Percentiles rank a stretch among this genome's conserved stretches.
Evolutionary conservation across 164 flowering plant species (phyloP).

Genomic region (Nymphaea thermarum): DNA sequence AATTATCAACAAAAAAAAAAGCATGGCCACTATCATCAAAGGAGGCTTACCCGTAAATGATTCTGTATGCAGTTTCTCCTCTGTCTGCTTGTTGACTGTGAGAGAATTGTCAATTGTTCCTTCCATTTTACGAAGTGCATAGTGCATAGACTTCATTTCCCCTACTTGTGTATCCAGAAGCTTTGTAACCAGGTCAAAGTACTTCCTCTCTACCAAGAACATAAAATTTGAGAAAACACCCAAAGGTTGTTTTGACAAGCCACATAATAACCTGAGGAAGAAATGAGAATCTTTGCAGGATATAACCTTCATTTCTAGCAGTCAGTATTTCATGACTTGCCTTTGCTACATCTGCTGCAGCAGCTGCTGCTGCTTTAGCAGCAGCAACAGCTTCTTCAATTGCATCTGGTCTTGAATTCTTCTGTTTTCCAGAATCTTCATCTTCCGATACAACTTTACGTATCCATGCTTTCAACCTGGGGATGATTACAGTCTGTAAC

Average conservation of each 20-base stretch:
- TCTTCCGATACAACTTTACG: slow-evolving; percentile 69
- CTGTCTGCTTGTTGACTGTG: slow-evolving; percentile 10
- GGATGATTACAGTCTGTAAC: slow-evolving; percentile 58
- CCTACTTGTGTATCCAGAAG: slow-evolving; percentile 54
- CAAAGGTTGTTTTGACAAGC: background rate
- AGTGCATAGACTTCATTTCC: slow-evolving; percentile 77
- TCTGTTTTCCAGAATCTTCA: slow-evolving; percentile 27
- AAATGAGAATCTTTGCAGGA: background rate
- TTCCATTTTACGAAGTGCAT: slow-evolving; percentile 53
- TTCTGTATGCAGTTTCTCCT: slow-evolving; percentile 8
- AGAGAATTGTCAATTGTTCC: slow-evolving; percentile 20
- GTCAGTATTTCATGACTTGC: slow-evolving; percentile 76
- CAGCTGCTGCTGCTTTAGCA: slow-evolving; percentile 88
- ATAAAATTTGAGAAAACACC: background rate
- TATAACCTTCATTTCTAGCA: slow-evolving; percentile 61
- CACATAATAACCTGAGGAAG: background rate
- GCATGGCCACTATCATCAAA: background rate
- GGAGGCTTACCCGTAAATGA: slow-evolving; percentile 12
- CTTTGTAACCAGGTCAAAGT: slow-evolving; percentile 40
- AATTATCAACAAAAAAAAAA: background rate
- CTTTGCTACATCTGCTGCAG: slow-evolving; percentile 86
- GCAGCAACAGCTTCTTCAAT: slow-evolving; percentile 89
- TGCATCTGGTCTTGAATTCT: slow-evolving; percentile 36
- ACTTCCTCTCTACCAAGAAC: slow-evolving; percentile 46
- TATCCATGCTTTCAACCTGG: slow-evolving; percentile 87